These are phyloP conservation scores for Wakefieldia striispora DNA, from an alignment of 768 basidiomycete genomes.

Conservation along the genomic window DNA sequence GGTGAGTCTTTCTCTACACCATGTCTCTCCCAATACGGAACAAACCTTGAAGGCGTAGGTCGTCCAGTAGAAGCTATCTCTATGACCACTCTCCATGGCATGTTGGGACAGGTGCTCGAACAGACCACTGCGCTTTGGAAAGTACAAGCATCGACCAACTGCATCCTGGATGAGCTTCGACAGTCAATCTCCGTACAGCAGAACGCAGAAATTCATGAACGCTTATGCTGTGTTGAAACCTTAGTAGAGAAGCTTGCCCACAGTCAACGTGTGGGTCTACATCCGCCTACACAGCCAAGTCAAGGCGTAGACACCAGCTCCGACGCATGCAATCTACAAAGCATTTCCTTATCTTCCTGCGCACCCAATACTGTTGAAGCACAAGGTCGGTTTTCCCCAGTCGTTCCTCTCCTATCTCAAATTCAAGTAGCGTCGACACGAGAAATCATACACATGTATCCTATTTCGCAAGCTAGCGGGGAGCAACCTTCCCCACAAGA, in stretches of 20 bases:
- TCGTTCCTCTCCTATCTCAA: too few species aligned
- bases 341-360: too few species aligned
- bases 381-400: too few species aligned
- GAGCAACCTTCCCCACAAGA: too few species aligned
- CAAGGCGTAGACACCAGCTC: too few species aligned
- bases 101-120: conserved; percentile 54
- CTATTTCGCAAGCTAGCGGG: too few species aligned
- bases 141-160: conserved; percentile 56
- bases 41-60: conserved; percentile 27
- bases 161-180: conserved; percentile 57
- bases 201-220: conserved; percentile 36
- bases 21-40: too few species aligned
- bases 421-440: neutral
- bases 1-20: too few species aligned
- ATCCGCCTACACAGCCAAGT: neutral
- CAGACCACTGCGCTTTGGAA: conserved; percentile 58
- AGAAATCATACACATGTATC: too few species aligned
- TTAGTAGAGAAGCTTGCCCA: too few species aligned
- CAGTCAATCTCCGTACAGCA: conserved; percentile 39
- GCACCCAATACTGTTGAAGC: too few species aligned
- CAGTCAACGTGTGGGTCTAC: conserved; percentile 5
- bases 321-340: too few species aligned
- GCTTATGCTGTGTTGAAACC: conserved; percentile 16
- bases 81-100: conserved; percentile 45
- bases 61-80: conserved; percentile 22